Evolutionary conservation across 805 yeast genomes (phyloP), one percentile per base, ranked within the genome.

Genomic region (Yarrowia keelungensis): DNA sequence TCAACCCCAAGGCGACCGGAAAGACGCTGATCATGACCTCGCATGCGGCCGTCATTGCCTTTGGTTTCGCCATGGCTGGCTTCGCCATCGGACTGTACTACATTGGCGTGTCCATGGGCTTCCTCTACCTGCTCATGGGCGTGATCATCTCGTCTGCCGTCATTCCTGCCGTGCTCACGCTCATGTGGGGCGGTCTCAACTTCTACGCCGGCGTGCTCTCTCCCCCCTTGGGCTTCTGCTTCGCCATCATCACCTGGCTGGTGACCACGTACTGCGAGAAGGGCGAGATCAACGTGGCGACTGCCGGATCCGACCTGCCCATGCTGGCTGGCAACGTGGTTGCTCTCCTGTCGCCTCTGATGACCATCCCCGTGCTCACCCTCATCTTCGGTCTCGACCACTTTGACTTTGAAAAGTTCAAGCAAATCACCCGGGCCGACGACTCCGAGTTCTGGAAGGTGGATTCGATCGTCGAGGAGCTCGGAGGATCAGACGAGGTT

Each of bases 261-360:
- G 82, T 78, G 3, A 76, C 78, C 58, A 77, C 83, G 9, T 74
- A 79, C 50, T 75, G 77, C 5, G 74, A 78, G 51, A 73, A 75
- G 15, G 76, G 76, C 86, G 47, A 85, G 86, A 74, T 89, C 90
- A 3, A 80, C 86, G 73, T 84, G 85, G 76, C 81, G 75, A 69
- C 85, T 76, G 86, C 96, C n/a, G 95, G 94, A 72, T 85, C 83
- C 71, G 97, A 93, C 77, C 85, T 90, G 75, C 89, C 97, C 49
- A 93, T 93, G 97, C 82, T 92, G 71, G 87, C 89, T 3, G 97
- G 97, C 70, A 92, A 92, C 77, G 87, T 91, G 58, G 92, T 91
- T 66, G 94, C 97, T 0, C 79, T 92, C 70, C 81, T 87, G 67
- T 84, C 93, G 1, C 97, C 97, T 10, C 75, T 85, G 16, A 77